Conservation (phyloP, 1,284 basidiomycete genomes). For the Ceratobasidium sp. region DNA sequence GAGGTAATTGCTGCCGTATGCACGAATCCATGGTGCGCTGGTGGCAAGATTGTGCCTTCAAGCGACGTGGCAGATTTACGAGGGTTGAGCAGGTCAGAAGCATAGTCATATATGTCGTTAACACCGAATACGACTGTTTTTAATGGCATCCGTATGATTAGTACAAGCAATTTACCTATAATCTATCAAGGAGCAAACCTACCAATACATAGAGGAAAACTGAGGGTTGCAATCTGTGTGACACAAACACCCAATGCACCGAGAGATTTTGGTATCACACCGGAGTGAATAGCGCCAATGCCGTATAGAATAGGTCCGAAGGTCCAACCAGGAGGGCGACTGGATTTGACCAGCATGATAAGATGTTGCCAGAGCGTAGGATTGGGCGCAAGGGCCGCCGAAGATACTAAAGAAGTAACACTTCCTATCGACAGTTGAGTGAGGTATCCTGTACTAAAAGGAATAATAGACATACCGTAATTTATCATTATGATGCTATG, state of each 20-base stretch:
- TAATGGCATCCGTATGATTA: background rate
- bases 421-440: background rate
- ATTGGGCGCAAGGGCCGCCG: conserved; percentile 36
- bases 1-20: conserved; percentile 50
- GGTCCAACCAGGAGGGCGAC: conserved; percentile 52
- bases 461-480: conserved; percentile 18
- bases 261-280: conserved; percentile 47
- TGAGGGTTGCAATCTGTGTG: conserved; percentile 49
- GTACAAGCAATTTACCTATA: background rate
- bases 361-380: conserved; percentile 33
- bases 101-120: conserved; percentile 53
- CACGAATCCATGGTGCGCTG: conserved; percentile 50
- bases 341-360: conserved; percentile 46
- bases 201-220: conserved; percentile 51
- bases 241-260: conserved; percentile 44
- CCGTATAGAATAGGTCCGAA: conserved; percentile 54
- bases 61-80: conserved; percentile 51
- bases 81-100: conserved; percentile 52
- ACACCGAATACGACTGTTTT: conserved; percentile 53
- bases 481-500: conserved; percentile 8
- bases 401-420: conserved; percentile 27
- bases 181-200: background rate
- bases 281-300: conserved; percentile 53
- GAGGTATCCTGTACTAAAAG: background rate
- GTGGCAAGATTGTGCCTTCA: conserved; percentile 52